Evolutionary conservation across 768 basidiomycete genomes (phyloP), one percentile per base, ranked within the genome.

Genomic region (Arthromyces matolae): DNA sequence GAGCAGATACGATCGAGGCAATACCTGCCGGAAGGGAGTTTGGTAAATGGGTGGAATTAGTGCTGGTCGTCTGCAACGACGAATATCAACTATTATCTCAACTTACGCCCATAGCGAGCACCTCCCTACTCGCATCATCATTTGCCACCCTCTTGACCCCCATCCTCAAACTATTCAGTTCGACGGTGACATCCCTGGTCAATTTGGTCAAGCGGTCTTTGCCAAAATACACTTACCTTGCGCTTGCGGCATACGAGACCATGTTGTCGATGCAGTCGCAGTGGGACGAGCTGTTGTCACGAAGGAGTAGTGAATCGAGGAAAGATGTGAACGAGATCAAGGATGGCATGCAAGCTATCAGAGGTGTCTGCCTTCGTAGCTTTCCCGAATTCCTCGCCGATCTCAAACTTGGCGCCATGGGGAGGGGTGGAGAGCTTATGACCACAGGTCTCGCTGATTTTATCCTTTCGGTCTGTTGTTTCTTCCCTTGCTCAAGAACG

Each of bases 341-440:
- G 56, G 90, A 92, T 8, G 83, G 81, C 0, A 57, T 88, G 6
- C 78, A 80, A 42, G 67, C 77, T 5, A 68, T 93, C 8, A 71
- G 86, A 12, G 79, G 76, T 0, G 71, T 90, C 1, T 89, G 88
- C 58, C 64, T 92, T 49, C 73, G 90, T 36, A 89, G 86, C 42
- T 93, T 92, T 62, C 89, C 90, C 0, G 89, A 93, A 57, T 86
- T 88, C 54, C 62, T 93, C 37, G 87, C 81, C 14, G 88, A 92
- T 60, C 65, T 92, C 58, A 89, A 89, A 62, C 62, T 83, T 51
- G 82, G 81, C 1, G 78, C 76, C 2, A 60, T 73, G 34, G 65
- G 78, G 4, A 81, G 73, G 52, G 77, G 76, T 4, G 75, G 77
- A 3, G 86, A 87, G 58, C 64, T 81, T 6, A 24, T 59, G 5